phyloP scores from a whole-genome alignment of 108 stramenopile genomes.

The Schizochytrium sp. region DNA sequence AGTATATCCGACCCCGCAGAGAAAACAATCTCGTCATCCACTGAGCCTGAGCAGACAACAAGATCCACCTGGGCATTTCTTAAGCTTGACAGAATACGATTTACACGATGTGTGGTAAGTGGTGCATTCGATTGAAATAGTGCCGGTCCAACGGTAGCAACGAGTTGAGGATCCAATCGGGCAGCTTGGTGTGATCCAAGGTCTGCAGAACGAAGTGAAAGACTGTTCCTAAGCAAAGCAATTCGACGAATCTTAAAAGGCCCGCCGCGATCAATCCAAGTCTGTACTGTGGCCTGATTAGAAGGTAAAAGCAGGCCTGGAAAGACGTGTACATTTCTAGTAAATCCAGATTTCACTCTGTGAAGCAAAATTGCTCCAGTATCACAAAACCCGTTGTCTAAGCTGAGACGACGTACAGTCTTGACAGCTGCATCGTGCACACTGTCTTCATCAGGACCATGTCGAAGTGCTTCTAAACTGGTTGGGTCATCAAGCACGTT shows the following conservation, averaged over 20 bases:
- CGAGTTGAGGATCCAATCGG: neutral
- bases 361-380: neutral
- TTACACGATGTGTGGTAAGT: no score
- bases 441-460: neutral
- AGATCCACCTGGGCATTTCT: neutral
- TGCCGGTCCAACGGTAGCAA: no score
- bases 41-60: neutral
- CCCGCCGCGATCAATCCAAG: neutral
- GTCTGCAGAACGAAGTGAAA: neutral
- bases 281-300: neutral
- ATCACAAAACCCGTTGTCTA: neutral
- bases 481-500: no score
- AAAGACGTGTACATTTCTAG: neutral
- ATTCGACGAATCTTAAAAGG: neutral
- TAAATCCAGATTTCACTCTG: neutral
- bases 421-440: neutral
- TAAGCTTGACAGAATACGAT: neutral
- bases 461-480: no score
- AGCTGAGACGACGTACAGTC: neutral
- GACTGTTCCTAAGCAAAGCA: neutral
- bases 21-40: neutral
- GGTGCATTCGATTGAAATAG: no score
- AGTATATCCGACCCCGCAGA: neutral
- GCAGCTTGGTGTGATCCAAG: constrained; percentile 1
- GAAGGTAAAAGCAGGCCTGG: neutral